Conservation (phyloP, 768 basidiomycete genomes). For the Boletus reticulatus region DNA sequence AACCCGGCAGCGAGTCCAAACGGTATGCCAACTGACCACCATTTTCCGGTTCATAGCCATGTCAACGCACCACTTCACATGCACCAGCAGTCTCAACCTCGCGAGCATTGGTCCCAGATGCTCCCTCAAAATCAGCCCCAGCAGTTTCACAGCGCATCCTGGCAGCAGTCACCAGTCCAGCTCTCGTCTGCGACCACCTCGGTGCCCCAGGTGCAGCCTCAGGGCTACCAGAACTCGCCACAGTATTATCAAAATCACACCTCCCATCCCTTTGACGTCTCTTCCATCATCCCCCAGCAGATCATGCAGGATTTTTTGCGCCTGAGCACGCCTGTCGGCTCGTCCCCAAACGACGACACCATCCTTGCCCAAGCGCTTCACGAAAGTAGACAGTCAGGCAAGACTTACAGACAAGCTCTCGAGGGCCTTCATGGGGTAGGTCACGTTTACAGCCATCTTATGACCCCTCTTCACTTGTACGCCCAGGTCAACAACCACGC, state of each 20-base stretch:
- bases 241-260: conserved; percentile 23
- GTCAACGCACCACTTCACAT: conserved; percentile 9
- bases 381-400: conserved; percentile 38
- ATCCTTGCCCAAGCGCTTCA: conserved; percentile 49
- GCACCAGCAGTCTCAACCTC: conserved; percentile 20
- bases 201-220: conserved; percentile 19
- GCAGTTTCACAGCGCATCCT: conserved; percentile 27
- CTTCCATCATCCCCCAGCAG: conserved; percentile 46
- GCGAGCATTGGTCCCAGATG: conserved; percentile 24
- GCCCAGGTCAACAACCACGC: conserved; percentile 43
- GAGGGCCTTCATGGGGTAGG: conserved; percentile 66
- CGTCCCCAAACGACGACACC: conserved; percentile 52
- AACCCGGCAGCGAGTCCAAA: conserved; percentile 16
- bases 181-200: conserved; percentile 35
- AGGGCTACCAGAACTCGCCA: conserved; percentile 12
- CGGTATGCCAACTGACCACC: conserved; percentile 15
- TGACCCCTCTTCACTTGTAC: conserved; percentile 2
- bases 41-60: conserved; percentile 11
- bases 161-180: conserved; percentile 33
- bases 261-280: conserved; percentile 28
- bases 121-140: conserved; percentile 27
- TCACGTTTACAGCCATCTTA: conserved; percentile 3
- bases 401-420: conserved; percentile 62
- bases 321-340: conserved; percentile 53
- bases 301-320: conserved; percentile 55